Base-by-base conservation (phyloP, 2,329 filamentous ascomycete genomes). In the Pseudogymnoascus sp. region DNA sequence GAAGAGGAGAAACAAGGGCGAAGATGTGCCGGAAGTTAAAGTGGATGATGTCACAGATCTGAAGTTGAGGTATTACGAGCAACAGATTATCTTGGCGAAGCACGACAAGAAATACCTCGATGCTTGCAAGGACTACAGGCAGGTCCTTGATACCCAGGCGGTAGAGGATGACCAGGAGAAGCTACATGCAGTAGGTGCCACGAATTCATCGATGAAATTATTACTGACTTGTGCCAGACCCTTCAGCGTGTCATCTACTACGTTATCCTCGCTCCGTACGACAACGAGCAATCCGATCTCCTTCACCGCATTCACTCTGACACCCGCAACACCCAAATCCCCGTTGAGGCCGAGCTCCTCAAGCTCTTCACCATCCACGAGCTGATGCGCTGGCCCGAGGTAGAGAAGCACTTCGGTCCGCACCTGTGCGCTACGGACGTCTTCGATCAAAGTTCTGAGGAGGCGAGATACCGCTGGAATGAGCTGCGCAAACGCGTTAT, bases 251-350 rank as follows among this genome's bases (percentile, higher is more conserved):
- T 97, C 74, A 92, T 97, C 77, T 97, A 96, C 83, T 99, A 96
- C 76, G 87, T 96, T 74, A 94, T 97, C 68, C 89, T 99, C 60
- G 90, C 94, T 6, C 92, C 94, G 6, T 92, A 97, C 77, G 93
- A 99, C 79, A 99, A 99, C 76, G 94, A 99, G 76, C 94, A 99
- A 75, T 94, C 93, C 69, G 94, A 99, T 70, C 88, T 99, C 62
- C 87, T 99, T 65, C 92, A 99, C 78, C 90, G 94, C 71, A 89
- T 99, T 69, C 85, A 92, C 74, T 85, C 87, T 74, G 94, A 99
- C 75, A 78, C 88, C 6, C 90, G 94, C 66, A 92, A 92, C 74
- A 78, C 85, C 10, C 84, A 89, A 73, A 85, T 97, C 2, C 78
- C 90, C 3, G 82, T 87, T 62, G 93, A 97, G 67, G 88, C 91